Conservation (phyloP, 371 early-diverging fungal genomes). For the Apophysomyces variabilis region DNA sequence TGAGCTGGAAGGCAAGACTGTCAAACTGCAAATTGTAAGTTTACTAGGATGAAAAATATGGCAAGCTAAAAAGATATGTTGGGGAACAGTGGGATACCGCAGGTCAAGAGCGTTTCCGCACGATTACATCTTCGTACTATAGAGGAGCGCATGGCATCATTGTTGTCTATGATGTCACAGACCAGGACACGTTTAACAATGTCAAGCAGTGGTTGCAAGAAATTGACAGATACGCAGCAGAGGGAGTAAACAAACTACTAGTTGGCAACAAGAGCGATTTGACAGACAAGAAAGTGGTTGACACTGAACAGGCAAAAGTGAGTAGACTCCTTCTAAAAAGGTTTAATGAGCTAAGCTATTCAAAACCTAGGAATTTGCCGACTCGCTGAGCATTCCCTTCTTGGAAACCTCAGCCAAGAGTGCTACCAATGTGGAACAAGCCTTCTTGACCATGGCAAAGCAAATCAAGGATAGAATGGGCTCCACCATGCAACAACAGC, state of each 20-base stretch:
- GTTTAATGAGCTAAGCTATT: background rate
- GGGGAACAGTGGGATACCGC: conserved; percentile 96
- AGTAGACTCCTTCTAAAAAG: conserved; percentile 18
- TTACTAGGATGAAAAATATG: background rate
- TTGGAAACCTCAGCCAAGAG: conserved; percentile 95
- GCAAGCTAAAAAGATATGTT: conserved; percentile 1
- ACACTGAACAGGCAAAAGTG: conserved; percentile 73
- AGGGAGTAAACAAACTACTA: conserved; percentile 92
- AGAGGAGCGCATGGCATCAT: conserved; percentile 99
- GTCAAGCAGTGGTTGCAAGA: conserved; percentile 97
- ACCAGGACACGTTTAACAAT: conserved; percentile 92
- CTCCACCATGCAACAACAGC: conserved; percentile 40
- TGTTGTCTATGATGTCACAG: conserved; percentile 98
- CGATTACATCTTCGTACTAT: conserved; percentile 99
- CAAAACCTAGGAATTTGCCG: conserved; percentile 75
- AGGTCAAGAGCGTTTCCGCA: conserved; percentile 99
- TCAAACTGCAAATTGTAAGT: conserved; percentile 97
- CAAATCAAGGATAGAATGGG: conserved; percentile 77
- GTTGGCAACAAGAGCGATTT: conserved; percentile 99
- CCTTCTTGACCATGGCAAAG: conserved; percentile 95
- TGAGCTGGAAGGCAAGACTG: conserved; percentile 96
- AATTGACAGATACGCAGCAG: conserved; percentile 75
- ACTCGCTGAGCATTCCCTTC: conserved; percentile 85
- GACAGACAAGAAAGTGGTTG: conserved; percentile 85
- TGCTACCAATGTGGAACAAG: conserved; percentile 94